These are phyloP conservation scores for Lepidium sativum DNA, from an alignment of 345 rosid genomes.

Conservation along the genomic window DNA sequence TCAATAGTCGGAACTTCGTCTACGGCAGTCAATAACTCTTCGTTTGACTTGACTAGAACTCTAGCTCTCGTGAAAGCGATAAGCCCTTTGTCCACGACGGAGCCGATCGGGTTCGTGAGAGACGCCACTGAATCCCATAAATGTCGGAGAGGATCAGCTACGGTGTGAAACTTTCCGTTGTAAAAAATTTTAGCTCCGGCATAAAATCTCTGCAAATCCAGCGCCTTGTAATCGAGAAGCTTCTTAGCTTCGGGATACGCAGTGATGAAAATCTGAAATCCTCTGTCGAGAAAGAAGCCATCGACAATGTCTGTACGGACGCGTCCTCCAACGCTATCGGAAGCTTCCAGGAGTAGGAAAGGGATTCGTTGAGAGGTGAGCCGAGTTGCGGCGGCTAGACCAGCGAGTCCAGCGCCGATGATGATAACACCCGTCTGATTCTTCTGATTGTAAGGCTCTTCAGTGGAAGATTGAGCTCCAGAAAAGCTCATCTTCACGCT, in stretches of 20 bases:
- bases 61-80: slow-evolving; percentile 58
- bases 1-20: slow-evolving; percentile 59
- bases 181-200: slow-evolving; percentile 70
- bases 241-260: slow-evolving; percentile 82
- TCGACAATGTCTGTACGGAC: slow-evolving; percentile 77
- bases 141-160: slow-evolving; percentile 85
- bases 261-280: slow-evolving; percentile 96
- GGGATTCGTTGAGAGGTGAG: slow-evolving; percentile 53
- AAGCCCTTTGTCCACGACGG: slow-evolving; percentile 61
- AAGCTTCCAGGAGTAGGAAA: slow-evolving; percentile 68
- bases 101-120: slow-evolving; percentile 69
- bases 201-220: slow-evolving; percentile 57
- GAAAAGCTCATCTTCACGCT: slow-evolving; percentile 23
- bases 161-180: slow-evolving; percentile 59
- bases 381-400: slow-evolving; percentile 76
- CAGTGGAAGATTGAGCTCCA: neutral
- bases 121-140: slow-evolving; percentile 58
- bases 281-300: slow-evolving; percentile 80
- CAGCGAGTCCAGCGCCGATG: slow-evolving; percentile 81
- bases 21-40: slow-evolving; percentile 34
- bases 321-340: slow-evolving; percentile 82
- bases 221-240: slow-evolving; percentile 54
- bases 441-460: neutral
- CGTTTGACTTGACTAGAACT: slow-evolving; percentile 49
- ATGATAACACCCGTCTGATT: slow-evolving; percentile 44